A percentile compares a stretch with the other conserved stretches of the same genome.
Conservation (phyloP, 2,329 filamentous ascomycete species). For the Hypoxylon sp. region DNA sequence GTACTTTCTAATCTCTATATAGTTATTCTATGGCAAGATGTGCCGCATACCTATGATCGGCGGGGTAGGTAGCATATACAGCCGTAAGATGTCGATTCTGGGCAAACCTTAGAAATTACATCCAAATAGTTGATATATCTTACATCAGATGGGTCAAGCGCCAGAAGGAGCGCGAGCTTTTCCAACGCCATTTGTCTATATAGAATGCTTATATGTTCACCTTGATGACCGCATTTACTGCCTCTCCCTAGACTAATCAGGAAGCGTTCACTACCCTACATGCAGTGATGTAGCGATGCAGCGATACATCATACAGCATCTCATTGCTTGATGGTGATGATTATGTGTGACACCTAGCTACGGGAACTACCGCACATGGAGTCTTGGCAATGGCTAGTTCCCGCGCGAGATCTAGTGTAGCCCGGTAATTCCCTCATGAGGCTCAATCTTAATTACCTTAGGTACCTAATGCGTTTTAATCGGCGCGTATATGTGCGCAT, state of each 20-base stretch:
- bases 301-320: neutral
- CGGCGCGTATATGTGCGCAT: constrained; percentile 10
- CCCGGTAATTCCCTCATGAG: constrained; percentile 30
- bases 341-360: neutral
- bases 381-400: constrained; percentile 31
- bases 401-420: constrained; percentile 21
- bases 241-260: neutral
- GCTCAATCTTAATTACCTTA: constrained; percentile 29
- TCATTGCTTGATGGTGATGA: constrained; percentile 3
- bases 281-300: constrained; percentile 2
- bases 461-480: constrained; percentile 8
- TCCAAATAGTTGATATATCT: neutral
- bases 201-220: constrained; percentile 5
- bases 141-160: neutral
- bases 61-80: neutral
- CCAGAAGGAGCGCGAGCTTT: neutral
- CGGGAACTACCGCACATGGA: constrained; percentile 11
- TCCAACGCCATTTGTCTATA: constrained; percentile 1
- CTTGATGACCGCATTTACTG: neutral
- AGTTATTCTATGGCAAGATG: neutral
- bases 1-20: neutral
- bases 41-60: neutral
- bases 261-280: constrained; percentile 12
- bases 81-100: neutral
- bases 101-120: neutral